phyloP scores from a whole-genome alignment of 148 eudicot genomes.

The Fagopyrum homotropicum region DNA sequence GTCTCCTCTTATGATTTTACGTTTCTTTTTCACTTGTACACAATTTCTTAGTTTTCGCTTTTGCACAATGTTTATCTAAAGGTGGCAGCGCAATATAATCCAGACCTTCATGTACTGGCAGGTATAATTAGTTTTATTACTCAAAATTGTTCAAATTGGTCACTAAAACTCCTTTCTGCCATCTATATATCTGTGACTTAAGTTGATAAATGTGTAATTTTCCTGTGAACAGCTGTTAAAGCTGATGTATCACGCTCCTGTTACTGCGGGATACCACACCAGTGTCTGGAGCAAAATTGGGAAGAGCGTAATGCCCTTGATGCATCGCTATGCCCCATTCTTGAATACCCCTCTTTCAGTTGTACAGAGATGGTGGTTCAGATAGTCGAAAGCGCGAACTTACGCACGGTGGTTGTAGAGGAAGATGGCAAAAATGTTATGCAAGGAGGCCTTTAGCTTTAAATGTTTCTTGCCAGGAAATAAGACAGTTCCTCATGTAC shows the following conservation, averaged over 20 bases:
- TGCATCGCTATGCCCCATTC: conserved; percentile 83
- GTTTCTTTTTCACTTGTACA: neutral
- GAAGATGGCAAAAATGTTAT: neutral
- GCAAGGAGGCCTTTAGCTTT: neutral
- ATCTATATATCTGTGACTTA: neutral
- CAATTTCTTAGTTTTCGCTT: conserved; percentile 6
- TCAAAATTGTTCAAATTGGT: neutral
- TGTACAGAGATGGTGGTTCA: conserved; percentile 85
- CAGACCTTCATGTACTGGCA: conserved; percentile 98
- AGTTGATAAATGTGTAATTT: neutral
- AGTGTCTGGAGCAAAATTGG: conserved; percentile 83
- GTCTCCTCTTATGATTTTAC: neutral
- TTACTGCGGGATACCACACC: conserved; percentile 75
- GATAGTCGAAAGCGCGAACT: conserved; percentile 25
- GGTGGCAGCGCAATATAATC: conserved; percentile 95
- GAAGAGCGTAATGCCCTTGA: conserved; percentile 45
- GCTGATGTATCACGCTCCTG: conserved; percentile 97
- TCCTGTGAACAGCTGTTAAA: conserved; percentile 63
- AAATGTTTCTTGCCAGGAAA: neutral
- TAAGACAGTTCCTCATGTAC: conserved; percentile 1
- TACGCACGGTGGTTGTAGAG: neutral
- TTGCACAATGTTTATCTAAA: conserved; percentile 24
- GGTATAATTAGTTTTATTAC: conserved; percentile 31
- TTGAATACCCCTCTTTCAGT: conserved; percentile 59
- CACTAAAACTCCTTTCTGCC: neutral